phyloP scores from a whole-genome alignment of 164 flowering plant genomes.

The Aristolochia contorta region DNA sequence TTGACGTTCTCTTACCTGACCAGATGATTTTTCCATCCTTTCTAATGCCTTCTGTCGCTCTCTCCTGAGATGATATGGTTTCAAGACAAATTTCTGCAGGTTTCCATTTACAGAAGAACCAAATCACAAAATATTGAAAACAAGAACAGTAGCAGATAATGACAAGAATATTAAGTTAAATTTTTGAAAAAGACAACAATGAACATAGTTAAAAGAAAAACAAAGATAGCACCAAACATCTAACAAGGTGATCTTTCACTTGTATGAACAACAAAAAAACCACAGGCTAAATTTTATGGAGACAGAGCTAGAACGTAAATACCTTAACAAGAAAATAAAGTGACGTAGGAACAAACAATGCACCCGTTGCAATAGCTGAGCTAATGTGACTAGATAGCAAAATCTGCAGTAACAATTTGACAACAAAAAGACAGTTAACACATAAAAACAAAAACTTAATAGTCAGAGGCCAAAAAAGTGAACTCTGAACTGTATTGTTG shows the following conservation, averaged over 20 bases:
- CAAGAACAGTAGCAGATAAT: background rate
- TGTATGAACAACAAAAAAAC: too few species aligned
- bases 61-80: constrained; percentile 63
- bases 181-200: too few species aligned
- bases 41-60: constrained; percentile 61
- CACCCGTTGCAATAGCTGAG: constrained; percentile 68
- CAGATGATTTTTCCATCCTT: constrained; percentile 48
- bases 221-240: background rate
- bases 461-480: background rate
- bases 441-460: background rate
- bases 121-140: background rate
- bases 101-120: background rate
- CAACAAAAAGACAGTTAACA: constrained; percentile 1
- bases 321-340: constrained; percentile 83
- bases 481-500: background rate
- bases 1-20: constrained; percentile 41
- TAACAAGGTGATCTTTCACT: too few species aligned
- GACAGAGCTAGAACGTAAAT: background rate
- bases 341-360: constrained; percentile 71
- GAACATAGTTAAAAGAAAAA: background rate
- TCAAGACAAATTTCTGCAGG: constrained; percentile 60
- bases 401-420: constrained; percentile 41
- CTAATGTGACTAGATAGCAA: constrained; percentile 60
- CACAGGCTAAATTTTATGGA: too few species aligned
- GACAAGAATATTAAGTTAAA: too few species aligned